Evolutionary conservation across 192 early-diverging fungal genomes (phyloP).

Genomic region (Podila minutissima): DNA sequence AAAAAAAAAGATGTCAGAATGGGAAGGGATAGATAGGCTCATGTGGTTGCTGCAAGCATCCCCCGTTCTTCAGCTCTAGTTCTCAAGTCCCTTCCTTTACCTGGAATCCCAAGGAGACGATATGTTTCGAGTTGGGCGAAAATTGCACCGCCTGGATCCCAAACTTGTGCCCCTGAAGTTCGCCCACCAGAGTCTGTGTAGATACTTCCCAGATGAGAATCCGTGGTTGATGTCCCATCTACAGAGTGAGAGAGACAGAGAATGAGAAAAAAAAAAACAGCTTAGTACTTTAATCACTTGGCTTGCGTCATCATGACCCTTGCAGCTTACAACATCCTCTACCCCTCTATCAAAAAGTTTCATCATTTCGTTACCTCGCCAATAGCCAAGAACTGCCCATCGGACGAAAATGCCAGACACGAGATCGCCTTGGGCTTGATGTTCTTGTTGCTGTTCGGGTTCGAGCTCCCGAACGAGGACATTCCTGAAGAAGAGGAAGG

Average conservation of each 20-base stretch:
- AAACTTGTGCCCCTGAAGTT: constrained; percentile 81
- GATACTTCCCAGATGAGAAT: constrained; percentile 79
- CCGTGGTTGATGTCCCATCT: constrained; percentile 83
- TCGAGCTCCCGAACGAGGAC: constrained; percentile 19
- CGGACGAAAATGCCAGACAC: constrained; percentile 77
- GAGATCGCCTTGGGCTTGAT: constrained; percentile 70
- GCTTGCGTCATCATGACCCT: no score
- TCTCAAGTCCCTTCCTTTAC: constrained; percentile 38
- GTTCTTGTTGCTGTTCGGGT: constrained; percentile 39
- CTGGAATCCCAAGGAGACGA: constrained; percentile 83
- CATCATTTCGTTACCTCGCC: constrained; percentile 68
- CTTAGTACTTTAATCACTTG: no score
- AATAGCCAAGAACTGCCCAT: constrained; percentile 76
- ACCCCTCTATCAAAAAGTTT: neutral
- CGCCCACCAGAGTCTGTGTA: constrained; percentile 60
- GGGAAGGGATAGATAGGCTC: neutral
- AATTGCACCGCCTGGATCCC: constrained; percentile 76
- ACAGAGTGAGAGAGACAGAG: neutral
- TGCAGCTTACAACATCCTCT: neutral
- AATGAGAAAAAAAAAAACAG: no score
- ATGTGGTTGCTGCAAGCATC: no score
- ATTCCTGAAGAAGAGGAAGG: neutral
- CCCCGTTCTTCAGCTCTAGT: neutral
- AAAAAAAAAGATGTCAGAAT: neutral
- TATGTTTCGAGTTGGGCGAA: constrained; percentile 72